Percentiles rank a stretch among this genome's conserved stretches.
Evolutionary conservation across 2,329 filamentous ascomycete species (phyloP).

Genomic region (Plectosphaerella plurivora): DNA sequence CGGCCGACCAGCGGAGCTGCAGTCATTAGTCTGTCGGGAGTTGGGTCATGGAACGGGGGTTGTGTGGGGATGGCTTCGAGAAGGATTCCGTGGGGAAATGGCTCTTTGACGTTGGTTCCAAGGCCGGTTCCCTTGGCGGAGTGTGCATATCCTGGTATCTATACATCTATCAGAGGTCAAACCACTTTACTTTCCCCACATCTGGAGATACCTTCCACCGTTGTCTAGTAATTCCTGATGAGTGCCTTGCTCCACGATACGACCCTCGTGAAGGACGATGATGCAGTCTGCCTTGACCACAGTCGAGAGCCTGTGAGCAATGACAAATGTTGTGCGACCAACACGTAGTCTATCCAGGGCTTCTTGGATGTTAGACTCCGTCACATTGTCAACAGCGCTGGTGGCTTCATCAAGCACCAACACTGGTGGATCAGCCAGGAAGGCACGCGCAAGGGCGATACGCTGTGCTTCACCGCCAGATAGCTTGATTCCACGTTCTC

Average conservation of each 20-base stretch:
- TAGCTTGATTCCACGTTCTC: slow-evolving; percentile 52
- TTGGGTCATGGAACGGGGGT: too few relatives aligned
- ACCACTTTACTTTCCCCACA: slow-evolving; percentile 58
- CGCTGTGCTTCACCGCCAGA: slow-evolving; percentile 65
- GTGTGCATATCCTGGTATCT: too few relatives aligned
- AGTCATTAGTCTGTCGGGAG: too few relatives aligned
- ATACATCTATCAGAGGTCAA: too few relatives aligned
- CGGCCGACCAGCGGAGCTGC: neutral
- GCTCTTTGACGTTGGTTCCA: too few relatives aligned
- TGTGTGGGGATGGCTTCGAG: too few relatives aligned
- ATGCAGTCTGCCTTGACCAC: slow-evolving; percentile 67
- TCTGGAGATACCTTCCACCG: slow-evolving; percentile 57
- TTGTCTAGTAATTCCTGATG: slow-evolving; percentile 54
- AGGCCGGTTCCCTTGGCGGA: too few relatives aligned
- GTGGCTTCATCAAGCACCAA: slow-evolving; percentile 77
- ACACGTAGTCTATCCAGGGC: slow-evolving; percentile 55
- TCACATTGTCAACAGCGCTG: slow-evolving; percentile 68
- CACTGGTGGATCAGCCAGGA: slow-evolving; percentile 70
- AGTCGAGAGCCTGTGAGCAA: slow-evolving; percentile 66
- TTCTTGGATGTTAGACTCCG: slow-evolving; percentile 62
- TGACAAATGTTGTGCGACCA: slow-evolving; percentile 62
- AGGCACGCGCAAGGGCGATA: slow-evolving; percentile 64
- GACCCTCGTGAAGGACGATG: slow-evolving; percentile 59
- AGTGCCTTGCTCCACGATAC: slow-evolving; percentile 57
- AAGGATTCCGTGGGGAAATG: too few relatives aligned